A percentile compares a stretch with the other conserved stretches of the same genome.
Evolutionary conservation across 345 rosid species (phyloP).

Genomic region (Eutrema heterophyllum): DNA sequence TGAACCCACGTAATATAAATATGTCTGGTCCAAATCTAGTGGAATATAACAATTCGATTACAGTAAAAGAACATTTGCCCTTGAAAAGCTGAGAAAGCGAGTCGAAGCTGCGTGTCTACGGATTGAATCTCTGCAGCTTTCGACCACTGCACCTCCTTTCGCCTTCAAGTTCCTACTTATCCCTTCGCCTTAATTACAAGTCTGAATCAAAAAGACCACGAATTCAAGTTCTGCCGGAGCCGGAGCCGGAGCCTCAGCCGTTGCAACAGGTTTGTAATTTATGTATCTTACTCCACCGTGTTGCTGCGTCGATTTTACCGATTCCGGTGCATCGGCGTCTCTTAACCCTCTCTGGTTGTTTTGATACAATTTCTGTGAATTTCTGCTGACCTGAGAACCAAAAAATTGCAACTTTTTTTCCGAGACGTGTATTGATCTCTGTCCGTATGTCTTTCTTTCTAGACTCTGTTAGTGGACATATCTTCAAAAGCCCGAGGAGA

Average conservation of each 20-base stretch:
- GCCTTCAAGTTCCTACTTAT: not conserved
- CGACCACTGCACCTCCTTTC: not conserved
- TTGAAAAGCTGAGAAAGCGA: not conserved
- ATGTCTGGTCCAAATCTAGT: not conserved
- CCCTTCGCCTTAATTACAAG: not conserved
- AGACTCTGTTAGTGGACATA: conserved; percentile 1
- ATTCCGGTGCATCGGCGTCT: not conserved
- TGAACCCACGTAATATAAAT: too few relatives aligned
- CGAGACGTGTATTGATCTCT: not conserved
- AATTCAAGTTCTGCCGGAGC: not conserved
- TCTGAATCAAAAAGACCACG: too few relatives aligned
- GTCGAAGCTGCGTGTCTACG: not conserved
- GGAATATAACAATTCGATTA: not conserved
- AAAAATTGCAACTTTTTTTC: not conserved
- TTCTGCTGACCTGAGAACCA: not conserved
- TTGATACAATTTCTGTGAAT: not conserved
- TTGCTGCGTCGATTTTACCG: not conserved
- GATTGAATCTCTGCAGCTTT: not conserved
- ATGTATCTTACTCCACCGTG: not conserved
- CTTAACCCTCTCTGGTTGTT: not conserved
- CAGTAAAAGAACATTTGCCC: not conserved
- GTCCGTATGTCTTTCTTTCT: not conserved
- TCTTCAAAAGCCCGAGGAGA: conserved; percentile 2
- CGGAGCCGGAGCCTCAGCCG: not conserved
- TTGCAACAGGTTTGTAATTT: not conserved